Conservation (phyloP, 345 rosid genomes). For the Camelina laxa region DNA sequence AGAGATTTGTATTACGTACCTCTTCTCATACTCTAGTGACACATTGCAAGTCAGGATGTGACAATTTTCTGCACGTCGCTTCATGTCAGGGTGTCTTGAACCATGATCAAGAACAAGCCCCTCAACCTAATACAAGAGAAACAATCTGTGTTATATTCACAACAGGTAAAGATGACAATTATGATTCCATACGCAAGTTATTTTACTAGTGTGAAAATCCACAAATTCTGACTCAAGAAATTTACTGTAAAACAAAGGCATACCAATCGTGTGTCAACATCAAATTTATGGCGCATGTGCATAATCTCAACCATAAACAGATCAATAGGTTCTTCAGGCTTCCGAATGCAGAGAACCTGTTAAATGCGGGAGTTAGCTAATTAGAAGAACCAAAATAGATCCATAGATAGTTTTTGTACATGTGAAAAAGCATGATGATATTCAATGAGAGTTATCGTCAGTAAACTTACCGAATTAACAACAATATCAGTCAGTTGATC, state of each 20-base stretch:
- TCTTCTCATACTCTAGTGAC: constrained; percentile 94
- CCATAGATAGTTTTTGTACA: not conserved
- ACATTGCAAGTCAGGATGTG: constrained; percentile 93
- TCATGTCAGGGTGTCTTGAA: constrained; percentile 99
- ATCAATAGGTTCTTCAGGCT: constrained; percentile 88
- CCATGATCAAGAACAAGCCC: constrained; percentile 99
- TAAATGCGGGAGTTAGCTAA: constrained; percentile 31
- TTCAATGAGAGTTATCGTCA: not conserved
- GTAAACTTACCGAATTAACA: constrained; percentile 70
- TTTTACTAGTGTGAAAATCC: not conserved
- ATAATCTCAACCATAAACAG: constrained; percentile 98
- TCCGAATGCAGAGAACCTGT: constrained; percentile 88
- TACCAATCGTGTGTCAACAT: constrained; percentile 93
- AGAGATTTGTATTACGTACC: constrained; percentile 48
- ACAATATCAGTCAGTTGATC: constrained; percentile 94
- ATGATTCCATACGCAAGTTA: not conserved
- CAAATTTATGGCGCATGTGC: constrained; percentile 99
- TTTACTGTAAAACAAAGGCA: constrained; percentile 17
- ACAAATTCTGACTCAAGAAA: not conserved
- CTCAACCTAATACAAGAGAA: constrained; percentile 64
- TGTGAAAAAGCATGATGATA: not conserved
- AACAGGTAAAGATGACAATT: not conserved
- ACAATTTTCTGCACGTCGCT: constrained; percentile 94
- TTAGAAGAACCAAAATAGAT: constrained; percentile 21
- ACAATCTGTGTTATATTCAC: constrained; percentile 3